Conservation (phyloP, 768 basidiomycete genomes). For the Naganishia antarctica region DNA sequence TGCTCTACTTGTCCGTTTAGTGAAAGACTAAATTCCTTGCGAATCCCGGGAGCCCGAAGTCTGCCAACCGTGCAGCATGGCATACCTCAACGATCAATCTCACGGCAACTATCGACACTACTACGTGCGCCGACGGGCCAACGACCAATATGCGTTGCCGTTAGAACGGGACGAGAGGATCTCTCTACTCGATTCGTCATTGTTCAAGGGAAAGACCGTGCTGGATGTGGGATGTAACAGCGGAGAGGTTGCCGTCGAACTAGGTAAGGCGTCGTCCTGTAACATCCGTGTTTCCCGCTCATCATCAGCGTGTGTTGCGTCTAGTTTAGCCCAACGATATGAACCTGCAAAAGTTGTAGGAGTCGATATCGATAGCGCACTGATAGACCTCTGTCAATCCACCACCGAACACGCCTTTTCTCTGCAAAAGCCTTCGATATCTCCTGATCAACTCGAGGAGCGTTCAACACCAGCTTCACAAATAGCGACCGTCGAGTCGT, state of each 20-base stretch:
- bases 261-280: slow-evolving; percentile 18
- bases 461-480: not conserved
- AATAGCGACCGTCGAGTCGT: not conserved
- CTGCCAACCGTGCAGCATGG: slow-evolving; percentile 11
- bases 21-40: too few species aligned
- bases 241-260: slow-evolving; percentile 28
- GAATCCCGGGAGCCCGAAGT: too few species aligned
- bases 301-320: not conserved
- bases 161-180: slow-evolving; percentile 28
- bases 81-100: slow-evolving; percentile 22
- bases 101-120: slow-evolving; percentile 31
- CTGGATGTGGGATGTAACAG: slow-evolving; percentile 31
- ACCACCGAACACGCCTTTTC: slow-evolving; percentile 27
- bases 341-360: slow-evolving; percentile 21
- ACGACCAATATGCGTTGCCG: slow-evolving; percentile 13
- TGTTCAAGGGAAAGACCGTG: slow-evolving; percentile 19
- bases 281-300: not conserved
- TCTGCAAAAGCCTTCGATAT: slow-evolving; percentile 14
- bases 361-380: slow-evolving; percentile 57
- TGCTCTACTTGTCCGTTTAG: too few species aligned
- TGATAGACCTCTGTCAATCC: slow-evolving; percentile 50
- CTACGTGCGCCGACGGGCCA: slow-evolving; percentile 26
- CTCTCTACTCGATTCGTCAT: not conserved
- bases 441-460: not conserved
- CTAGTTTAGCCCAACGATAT: slow-evolving; percentile 25